These are phyloP conservation scores for Pecoramyces ruminantium DNA, from an alignment of 192 early-diverging fungal genomes.

Conservation along the genomic window DNA sequence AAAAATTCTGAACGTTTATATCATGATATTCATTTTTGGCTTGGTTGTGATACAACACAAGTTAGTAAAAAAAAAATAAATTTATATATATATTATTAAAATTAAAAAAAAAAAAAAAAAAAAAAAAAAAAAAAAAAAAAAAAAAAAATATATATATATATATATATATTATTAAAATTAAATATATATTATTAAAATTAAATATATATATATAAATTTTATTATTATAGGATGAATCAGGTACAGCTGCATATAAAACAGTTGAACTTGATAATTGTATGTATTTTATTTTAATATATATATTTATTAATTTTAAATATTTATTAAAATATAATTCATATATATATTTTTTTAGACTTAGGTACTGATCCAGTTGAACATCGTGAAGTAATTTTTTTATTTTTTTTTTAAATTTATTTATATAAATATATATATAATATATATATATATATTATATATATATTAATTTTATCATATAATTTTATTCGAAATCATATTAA, in stretches of 20 bases:
- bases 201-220: too few species aligned
- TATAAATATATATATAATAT: too few species aligned
- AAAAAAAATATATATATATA: too few species aligned
- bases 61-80: background rate
- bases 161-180: background rate
- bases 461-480: too few species aligned
- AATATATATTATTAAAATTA: too few species aligned
- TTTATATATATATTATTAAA: constrained; percentile 17
- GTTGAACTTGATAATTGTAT: constrained; percentile 20
- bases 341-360: background rate
- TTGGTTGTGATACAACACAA: background rate
- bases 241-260: constrained; percentile 74
- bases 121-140: background rate
- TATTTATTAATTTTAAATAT: background rate
- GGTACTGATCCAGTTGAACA: background rate
- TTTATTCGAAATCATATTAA: too few species aligned
- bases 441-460: too few species aligned
- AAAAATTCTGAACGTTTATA: constrained; percentile 37
- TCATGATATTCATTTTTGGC: constrained; percentile 70
- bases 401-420: background rate
- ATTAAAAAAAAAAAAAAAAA: constrained; percentile 44
- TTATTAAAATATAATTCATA: too few species aligned
- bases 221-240: constrained; percentile 38
- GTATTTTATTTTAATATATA: background rate
- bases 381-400: background rate